Percentiles rank a stretch among this genome's conserved stretches.
Conservation (phyloP, 1,139 yeast genomes). For the Debaryomyces sp. region DNA sequence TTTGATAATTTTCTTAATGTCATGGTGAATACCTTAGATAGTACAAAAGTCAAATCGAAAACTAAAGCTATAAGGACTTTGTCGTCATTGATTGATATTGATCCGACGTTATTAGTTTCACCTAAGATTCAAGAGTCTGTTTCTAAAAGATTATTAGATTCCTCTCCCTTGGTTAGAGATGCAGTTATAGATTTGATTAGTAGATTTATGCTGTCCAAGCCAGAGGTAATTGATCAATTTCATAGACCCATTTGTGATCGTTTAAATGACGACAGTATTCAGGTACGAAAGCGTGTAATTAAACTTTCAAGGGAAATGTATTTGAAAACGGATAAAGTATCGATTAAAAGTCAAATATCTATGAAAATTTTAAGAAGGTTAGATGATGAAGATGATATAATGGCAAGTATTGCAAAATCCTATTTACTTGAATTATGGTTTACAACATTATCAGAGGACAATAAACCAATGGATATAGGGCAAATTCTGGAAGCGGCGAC, state of each 20-base stretch:
- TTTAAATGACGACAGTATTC: constrained; percentile 60
- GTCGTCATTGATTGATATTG: constrained; percentile 46
- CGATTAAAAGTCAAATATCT: constrained; percentile 46
- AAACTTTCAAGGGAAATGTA: constrained; percentile 56
- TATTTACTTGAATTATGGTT: constrained; percentile 53
- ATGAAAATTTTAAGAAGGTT: constrained; percentile 54
- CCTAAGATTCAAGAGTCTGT: constrained; percentile 56
- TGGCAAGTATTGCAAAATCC: constrained; percentile 47
- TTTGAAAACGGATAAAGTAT: constrained; percentile 26
- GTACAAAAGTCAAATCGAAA: constrained; percentile 60
- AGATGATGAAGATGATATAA: constrained; percentile 70
- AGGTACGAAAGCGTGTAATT: constrained; percentile 66
- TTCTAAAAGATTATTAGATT: constrained; percentile 53
- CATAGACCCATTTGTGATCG: constrained; percentile 53
- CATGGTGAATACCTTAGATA: constrained; percentile 51
- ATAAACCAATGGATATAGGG: constrained; percentile 5
- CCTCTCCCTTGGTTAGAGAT: constrained; percentile 73
- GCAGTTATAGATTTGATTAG: constrained; percentile 72
- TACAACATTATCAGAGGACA: constrained; percentile 15
- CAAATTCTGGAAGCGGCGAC: constrained; percentile 4
- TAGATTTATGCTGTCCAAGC: constrained; percentile 48
- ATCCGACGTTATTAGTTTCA: constrained; percentile 50
- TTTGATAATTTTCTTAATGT: constrained; percentile 58
- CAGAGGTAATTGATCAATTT: constrained; percentile 49
- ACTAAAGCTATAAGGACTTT: constrained; percentile 67